These are phyloP conservation scores for Lasiosphaeria miniovina DNA, from an alignment of 495 filamentous ascomycete genomes.

Conservation along the genomic window DNA sequence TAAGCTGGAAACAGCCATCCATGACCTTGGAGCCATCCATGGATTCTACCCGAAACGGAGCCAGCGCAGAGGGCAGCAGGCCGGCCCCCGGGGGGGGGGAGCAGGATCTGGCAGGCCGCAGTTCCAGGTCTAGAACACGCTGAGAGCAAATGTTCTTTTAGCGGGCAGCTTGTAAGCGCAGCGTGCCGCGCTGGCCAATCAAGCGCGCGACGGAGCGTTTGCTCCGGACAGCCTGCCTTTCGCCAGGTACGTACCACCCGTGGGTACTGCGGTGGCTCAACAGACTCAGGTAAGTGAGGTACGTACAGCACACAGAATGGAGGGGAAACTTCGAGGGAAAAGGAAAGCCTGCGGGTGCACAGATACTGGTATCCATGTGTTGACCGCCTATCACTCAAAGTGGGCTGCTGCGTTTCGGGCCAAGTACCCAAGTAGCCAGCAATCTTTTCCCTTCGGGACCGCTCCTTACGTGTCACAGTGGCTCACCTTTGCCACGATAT, in stretches of 20 bases:
- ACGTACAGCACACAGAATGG: slow-evolving; percentile 7
- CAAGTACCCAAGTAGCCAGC: slow-evolving; percentile 4
- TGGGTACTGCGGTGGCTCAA: slow-evolving; percentile 25
- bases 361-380: slow-evolving; percentile 8
- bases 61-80: not conserved
- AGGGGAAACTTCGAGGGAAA: slow-evolving; percentile 17
- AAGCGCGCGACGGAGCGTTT: slow-evolving; percentile 30
- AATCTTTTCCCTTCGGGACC: slow-evolving; percentile 18
- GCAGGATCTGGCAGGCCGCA: not conserved
- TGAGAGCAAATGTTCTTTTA: no score
- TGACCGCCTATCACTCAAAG: slow-evolving; percentile 29
- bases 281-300: slow-evolving; percentile 21
- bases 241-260: slow-evolving; percentile 24
- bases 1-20: not conserved
- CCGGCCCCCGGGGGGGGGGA: no score
- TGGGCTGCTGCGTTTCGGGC: slow-evolving; percentile 17
- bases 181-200: slow-evolving; percentile 33
- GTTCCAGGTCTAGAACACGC: not conserved
- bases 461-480: slow-evolving; percentile 32
- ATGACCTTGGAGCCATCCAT: not conserved
- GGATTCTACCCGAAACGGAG: not conserved
- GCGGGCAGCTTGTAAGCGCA: slow-evolving; percentile 28
- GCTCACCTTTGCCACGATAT: slow-evolving; percentile 31
- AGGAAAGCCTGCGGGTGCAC: slow-evolving; percentile 22
- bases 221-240: slow-evolving; percentile 33